phyloP scores from a whole-genome alignment of 306 rosid genomes.

The Corylus americana region DNA sequence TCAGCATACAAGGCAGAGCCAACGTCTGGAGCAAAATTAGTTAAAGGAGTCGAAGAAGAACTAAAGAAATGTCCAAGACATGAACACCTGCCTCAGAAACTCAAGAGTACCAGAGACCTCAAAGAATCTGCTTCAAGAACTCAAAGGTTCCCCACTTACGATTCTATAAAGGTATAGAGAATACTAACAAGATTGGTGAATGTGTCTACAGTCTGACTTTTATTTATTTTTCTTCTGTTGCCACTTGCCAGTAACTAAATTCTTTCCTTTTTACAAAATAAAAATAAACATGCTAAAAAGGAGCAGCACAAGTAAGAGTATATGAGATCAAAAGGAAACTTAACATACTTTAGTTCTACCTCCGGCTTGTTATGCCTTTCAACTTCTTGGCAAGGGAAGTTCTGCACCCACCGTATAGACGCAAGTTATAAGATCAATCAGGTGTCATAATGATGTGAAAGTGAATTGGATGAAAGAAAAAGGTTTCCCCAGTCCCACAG shows the following conservation, averaged over 20 bases:
- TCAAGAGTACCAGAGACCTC: neutral
- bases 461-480: neutral
- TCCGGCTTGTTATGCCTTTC: conserved; percentile 99
- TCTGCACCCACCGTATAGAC: conserved; percentile 43
- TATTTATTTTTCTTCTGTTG: neutral
- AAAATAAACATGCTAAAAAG: neutral
- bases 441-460: neutral
- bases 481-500: neutral
- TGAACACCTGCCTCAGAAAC: neutral
- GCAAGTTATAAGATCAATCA: neutral
- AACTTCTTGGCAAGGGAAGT: conserved; percentile 98
- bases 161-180: neutral
- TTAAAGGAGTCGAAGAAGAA: neutral
- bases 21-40: neutral
- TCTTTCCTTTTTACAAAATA: neutral
- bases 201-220: neutral
- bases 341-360: conserved; percentile 83
- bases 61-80: neutral
- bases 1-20: neutral
- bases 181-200: neutral
- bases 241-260: neutral
- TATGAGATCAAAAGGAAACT: conserved; percentile 15
- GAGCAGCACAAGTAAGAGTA: neutral
- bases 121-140: neutral
- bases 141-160: neutral